Percentiles rank a stretch among this genome's conserved stretches.
These are phyloP conservation scores for Plectosphaerella sp. DNA, from an alignment of 2,329 filamentous ascomycete species.

Conservation along the genomic window DNA sequence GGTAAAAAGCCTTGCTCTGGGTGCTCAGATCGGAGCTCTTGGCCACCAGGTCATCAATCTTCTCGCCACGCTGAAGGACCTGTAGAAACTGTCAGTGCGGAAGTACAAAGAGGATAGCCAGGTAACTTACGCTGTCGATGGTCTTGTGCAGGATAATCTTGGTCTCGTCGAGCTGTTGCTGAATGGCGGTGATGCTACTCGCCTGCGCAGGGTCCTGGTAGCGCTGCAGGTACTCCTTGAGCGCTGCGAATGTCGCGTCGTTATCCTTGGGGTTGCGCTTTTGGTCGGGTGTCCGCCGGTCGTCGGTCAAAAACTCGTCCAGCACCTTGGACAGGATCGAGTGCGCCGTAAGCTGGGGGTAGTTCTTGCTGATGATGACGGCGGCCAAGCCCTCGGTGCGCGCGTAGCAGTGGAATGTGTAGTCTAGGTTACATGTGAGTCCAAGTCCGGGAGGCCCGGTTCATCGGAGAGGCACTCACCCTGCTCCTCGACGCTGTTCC, in stretches of 20 bases:
- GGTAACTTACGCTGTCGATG: conserved; percentile 65
- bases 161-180: conserved; percentile 94
- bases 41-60: conserved; percentile 88
- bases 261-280: neutral
- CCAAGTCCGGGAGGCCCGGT: neutral
- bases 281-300: neutral
- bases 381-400: conserved; percentile 57
- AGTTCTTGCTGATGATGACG: neutral
- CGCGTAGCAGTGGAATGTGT: conserved; percentile 75
- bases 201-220: conserved; percentile 88
- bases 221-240: conserved; percentile 69
- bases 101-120: conserved; percentile 15
- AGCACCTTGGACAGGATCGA: neutral
- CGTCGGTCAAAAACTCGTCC: neutral
- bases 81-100: neutral
- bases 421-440: conserved; percentile 35
- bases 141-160: conserved; percentile 98
- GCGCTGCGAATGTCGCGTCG: conserved; percentile 54
- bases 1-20: conserved; percentile 98
- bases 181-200: conserved; percentile 92
- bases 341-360: neutral
- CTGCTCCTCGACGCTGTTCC: conserved; percentile 82
- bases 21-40: conserved; percentile 89
- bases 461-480: conserved; percentile 35
- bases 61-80: conserved; percentile 80